Evolutionary conservation across 345 rosid genomes (phyloP).

Genomic region (Eucalyptus sp.): DNA sequence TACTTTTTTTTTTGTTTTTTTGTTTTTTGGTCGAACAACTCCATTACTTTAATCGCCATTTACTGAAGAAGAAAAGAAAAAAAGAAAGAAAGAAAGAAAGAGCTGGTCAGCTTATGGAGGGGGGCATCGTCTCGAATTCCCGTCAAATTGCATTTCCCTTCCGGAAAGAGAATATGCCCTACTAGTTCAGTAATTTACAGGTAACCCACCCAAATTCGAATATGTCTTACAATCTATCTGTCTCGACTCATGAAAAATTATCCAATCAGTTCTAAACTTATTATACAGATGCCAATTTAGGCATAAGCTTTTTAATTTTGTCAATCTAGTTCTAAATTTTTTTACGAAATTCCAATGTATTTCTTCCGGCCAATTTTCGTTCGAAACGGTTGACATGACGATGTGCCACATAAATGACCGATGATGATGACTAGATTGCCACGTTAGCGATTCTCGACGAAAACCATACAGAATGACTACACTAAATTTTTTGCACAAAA

Average conservation of each 20-base stretch:
- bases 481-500: not conserved
- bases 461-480: accelerated
- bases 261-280: accelerated
- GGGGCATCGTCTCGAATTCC: not conserved
- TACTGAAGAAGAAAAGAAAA: too few species aligned
- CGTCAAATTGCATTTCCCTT: not conserved
- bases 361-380: accelerated
- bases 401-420: accelerated
- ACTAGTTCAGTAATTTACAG: not conserved
- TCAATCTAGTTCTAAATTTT: not conserved
- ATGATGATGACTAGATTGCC: accelerated
- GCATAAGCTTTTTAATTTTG: accelerated
- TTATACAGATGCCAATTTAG: accelerated
- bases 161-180: not conserved
- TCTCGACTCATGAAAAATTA: not conserved
- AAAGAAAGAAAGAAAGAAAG: too few species aligned
- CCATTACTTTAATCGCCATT: not conserved
- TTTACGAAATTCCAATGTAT: accelerated
- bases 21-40: not conserved
- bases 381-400: accelerated
- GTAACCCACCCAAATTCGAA: not conserved
- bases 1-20: too few species aligned
- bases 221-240: not conserved
- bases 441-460: accelerated
- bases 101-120: not conserved